Conservation (phyloP, 345 rosid species). For the Firmiana major region DNA sequence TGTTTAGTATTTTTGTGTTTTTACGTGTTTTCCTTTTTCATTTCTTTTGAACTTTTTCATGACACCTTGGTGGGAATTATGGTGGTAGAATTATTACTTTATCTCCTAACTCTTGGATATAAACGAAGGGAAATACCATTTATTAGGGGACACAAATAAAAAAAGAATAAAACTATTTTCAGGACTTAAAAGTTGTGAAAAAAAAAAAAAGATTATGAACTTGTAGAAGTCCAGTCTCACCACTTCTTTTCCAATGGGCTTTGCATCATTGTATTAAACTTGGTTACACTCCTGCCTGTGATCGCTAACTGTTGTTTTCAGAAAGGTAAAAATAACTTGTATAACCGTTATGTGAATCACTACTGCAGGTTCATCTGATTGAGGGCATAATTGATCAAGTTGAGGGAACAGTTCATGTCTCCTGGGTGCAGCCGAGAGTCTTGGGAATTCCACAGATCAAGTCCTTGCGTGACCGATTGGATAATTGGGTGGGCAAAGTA, state of each 20-base stretch:
- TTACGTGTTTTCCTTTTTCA: neutral
- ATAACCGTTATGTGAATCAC: neutral
- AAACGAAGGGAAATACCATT: neutral
- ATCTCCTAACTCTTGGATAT: neutral
- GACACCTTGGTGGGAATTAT: neutral
- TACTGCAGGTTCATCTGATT: slow-evolving; percentile 86
- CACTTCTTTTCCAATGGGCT: neutral
- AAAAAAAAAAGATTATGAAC: neutral
- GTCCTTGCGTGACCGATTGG: slow-evolving; percentile 78
- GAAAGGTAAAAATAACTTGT: neutral
- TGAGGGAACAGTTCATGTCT: slow-evolving; percentile 78
- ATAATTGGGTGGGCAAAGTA: slow-evolving; percentile 81
- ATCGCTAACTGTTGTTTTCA: neutral
- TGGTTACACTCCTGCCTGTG: neutral
- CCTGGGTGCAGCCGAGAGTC: slow-evolving; percentile 99
- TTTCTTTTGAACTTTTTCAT: neutral
- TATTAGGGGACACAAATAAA: neutral
- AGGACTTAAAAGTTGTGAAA: neutral
- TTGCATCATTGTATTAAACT: neutral
- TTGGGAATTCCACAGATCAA: slow-evolving; percentile 87
- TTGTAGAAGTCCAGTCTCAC: neutral
- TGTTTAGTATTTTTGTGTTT: neutral
- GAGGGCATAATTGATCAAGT: slow-evolving; percentile 99
- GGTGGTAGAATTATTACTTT: neutral
- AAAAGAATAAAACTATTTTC: neutral